Evolutionary conservation across 1,284 basidiomycete genomes (phyloP), one percentile per base, ranked within the genome.

Genomic region (Ceratobasidium sp.): DNA sequence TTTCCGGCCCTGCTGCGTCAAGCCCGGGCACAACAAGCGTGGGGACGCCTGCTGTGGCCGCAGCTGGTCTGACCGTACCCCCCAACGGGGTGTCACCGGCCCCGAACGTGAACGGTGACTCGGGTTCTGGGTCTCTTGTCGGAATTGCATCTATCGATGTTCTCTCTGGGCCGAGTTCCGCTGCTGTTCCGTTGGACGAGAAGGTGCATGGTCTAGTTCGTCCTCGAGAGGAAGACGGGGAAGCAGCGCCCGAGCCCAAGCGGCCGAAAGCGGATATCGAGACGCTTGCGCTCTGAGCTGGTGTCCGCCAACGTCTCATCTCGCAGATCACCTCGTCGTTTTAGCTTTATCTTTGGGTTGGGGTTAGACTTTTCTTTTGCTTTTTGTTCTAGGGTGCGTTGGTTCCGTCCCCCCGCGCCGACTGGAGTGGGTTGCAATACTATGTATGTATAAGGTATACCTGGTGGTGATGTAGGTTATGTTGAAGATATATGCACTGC

Each of bases 361-460:
- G 22, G 66, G 37, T 54, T 37, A 43, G 49, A 34, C 27, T 54
- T 54, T 53, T n/a, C 24, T 62, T 46, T 34, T 16, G 22, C 29
- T 65, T 54, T 53, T 46, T 49, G 41, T 31, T 43, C 24, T 63
- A 24, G 63, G 29, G 27, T 53, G 27, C 24, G 27, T n/a, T 54
- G 19, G 31, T n/a, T 53, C 24, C 49, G n/a, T n/a, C n/a, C 54
- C 29, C 34, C n/a, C 5, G 48, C 29, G 9, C 27, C 48, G 48
- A 27, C 13, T 53, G 8, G 48, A 34, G 24, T 13, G 5, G 34
- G 1, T 66, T 48, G 31, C 16, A 53, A 58, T 69, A 13, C 29
- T 69, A 58, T 69, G 53, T 69, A 69, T 69, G 66, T 69, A 58
- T 69, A 48, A 43, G 53, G 54, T 69, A 69, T 69, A 69, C 53